phyloP scores from a whole-genome alignment of 352 stramenopile species.

The Thraustochytrium sp. region DNA sequence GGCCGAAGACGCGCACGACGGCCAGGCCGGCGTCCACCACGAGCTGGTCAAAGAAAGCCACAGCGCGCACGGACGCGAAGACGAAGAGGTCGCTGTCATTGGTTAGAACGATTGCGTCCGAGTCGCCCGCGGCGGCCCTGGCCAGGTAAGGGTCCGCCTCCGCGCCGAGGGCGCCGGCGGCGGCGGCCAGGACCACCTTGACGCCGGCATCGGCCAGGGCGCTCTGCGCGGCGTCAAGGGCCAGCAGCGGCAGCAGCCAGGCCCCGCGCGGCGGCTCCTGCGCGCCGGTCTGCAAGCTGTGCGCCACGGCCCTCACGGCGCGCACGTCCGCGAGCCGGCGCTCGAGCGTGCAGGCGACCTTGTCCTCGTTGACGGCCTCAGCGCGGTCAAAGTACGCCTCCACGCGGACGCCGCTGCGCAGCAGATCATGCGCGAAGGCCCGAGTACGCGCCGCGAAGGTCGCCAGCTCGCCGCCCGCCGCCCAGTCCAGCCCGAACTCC shows the following conservation, averaged over 20 bases:
- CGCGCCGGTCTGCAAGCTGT: background rate
- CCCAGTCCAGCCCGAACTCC: background rate
- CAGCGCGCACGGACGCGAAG: background rate
- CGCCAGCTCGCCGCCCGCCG: background rate
- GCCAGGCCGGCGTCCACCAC: background rate
- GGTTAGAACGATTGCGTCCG: background rate
- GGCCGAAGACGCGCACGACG: background rate
- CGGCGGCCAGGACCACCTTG: background rate
- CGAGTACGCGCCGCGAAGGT: background rate
- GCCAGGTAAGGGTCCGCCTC: slow-evolving; percentile 3
- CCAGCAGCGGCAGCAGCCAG: background rate
- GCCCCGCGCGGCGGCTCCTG: background rate
- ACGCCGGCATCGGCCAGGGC: background rate
- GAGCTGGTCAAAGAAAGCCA: background rate
- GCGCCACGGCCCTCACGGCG: background rate
- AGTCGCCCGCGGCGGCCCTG: background rate
- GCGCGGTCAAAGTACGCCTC: background rate
- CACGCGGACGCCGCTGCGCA: background rate
- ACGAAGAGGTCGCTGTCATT: background rate
- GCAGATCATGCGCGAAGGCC: background rate
- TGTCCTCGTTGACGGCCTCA: background rate
- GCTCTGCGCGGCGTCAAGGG: background rate
- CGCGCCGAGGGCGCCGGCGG: background rate
- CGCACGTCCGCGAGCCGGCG: background rate
- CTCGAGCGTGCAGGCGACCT: background rate